Conservation (phyloP, 306 rosid genomes). For the Begonia loranthoides region DNA sequence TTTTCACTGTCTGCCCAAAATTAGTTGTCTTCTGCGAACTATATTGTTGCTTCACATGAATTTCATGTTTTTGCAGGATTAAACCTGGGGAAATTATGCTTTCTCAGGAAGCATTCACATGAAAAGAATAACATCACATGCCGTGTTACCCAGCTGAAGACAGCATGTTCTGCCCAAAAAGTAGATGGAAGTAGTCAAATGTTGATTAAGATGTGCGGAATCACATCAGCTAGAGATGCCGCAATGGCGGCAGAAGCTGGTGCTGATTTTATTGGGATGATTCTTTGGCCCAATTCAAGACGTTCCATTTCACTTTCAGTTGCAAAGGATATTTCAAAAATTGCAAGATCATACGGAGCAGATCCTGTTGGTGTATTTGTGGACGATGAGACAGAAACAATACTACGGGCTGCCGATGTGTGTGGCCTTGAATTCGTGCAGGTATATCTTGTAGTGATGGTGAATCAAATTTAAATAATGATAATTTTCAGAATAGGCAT, state of each 20-base stretch:
- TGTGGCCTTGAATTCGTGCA: constrained; percentile 71
- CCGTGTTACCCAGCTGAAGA: constrained; percentile 20
- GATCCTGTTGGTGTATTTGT: constrained; percentile 93
- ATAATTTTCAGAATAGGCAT: constrained; percentile 6
- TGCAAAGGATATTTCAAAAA: constrained; percentile 84
- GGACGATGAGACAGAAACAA: constrained; percentile 63
- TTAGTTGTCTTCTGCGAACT: background rate
- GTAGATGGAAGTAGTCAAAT: constrained; percentile 31
- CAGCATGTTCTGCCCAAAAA: constrained; percentile 17
- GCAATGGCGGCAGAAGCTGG: constrained; percentile 94
- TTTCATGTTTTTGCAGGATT: constrained; percentile 25
- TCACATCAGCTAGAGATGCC: constrained; percentile 83
- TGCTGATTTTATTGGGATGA: constrained; percentile 90
- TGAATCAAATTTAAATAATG: background rate
- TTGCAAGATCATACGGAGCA: constrained; percentile 68
- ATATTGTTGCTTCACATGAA: background rate
- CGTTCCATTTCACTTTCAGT: constrained; percentile 70
- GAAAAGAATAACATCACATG: constrained; percentile 30
- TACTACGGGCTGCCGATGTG: constrained; percentile 50
- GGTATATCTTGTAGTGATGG: constrained; percentile 23
- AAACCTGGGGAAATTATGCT: constrained; percentile 19
- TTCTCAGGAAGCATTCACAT: constrained; percentile 17
- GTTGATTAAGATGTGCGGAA: constrained; percentile 90
- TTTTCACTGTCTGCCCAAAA: no score
- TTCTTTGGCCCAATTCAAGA: constrained; percentile 83